Conservation (phyloP, 352 stramenopile species). For the Phytopythium kandeliae region DNA sequence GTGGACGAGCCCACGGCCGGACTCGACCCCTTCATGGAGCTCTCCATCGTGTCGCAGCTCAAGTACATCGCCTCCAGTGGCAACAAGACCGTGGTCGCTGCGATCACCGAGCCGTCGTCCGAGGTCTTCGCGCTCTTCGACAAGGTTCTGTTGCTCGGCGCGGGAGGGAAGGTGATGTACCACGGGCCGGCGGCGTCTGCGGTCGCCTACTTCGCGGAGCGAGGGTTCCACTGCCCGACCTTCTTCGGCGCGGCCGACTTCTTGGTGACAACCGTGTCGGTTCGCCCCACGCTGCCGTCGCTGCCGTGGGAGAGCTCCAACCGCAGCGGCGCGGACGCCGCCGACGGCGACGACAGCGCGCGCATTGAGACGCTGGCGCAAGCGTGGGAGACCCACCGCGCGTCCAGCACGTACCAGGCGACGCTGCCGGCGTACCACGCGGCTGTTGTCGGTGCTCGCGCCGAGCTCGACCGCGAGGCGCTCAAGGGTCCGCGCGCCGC, state of each 20-base stretch:
- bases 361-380: neutral
- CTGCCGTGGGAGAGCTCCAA: slow-evolving; percentile 26
- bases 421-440: neutral
- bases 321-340: neutral
- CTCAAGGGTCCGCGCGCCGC: neutral
- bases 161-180: slow-evolving; percentile 24
- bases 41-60: slow-evolving; percentile 30
- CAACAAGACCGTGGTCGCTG: slow-evolving; percentile 73
- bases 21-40: slow-evolving; percentile 35
- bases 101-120: slow-evolving; percentile 81
- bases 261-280: slow-evolving; percentile 25
- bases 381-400: neutral
- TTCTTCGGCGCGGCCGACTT: slow-evolving; percentile 40
- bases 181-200: slow-evolving; percentile 21
- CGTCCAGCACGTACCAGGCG: neutral
- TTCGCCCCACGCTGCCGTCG: slow-evolving; percentile 4
- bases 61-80: slow-evolving; percentile 35
- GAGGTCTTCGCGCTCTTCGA: slow-evolving; percentile 39
- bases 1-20: slow-evolving; percentile 73
- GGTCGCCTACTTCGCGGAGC: slow-evolving; percentile 17
- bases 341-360: neutral
- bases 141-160: slow-evolving; percentile 26
- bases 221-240: slow-evolving; percentile 21
- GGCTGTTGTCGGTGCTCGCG: neutral
- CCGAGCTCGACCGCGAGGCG: neutral